These are phyloP conservation scores for Trametes cubensis DNA, from an alignment of 768 basidiomycete genomes.

Conservation along the genomic window DNA sequence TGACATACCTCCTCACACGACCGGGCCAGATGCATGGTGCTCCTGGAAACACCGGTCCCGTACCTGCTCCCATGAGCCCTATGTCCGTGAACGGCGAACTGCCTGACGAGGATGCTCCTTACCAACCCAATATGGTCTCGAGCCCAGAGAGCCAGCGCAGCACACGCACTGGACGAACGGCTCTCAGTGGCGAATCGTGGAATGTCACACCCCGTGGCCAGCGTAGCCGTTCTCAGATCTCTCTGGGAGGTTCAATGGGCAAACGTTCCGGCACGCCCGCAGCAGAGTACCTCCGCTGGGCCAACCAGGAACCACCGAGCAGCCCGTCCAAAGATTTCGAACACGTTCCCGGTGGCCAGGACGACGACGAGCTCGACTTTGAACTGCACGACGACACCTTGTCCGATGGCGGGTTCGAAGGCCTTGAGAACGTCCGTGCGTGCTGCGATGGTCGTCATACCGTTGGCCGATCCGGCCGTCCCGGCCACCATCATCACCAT, in stretches of 20 bases:
- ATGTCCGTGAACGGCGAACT: slow-evolving; percentile 34
- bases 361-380: slow-evolving; percentile 75
- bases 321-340: slow-evolving; percentile 67
- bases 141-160: slow-evolving; percentile 81
- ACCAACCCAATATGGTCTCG: slow-evolving; percentile 48
- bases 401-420: slow-evolving; percentile 85
- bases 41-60: slow-evolving; percentile 23
- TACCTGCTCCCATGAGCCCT: slow-evolving; percentile 32
- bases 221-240: slow-evolving; percentile 79
- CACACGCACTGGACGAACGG: slow-evolving; percentile 54
- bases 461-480: slow-evolving; percentile 63
- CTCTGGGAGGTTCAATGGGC: slow-evolving; percentile 69
- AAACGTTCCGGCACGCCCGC: slow-evolving; percentile 93
- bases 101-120: slow-evolving; percentile 53
- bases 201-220: slow-evolving; percentile 77
- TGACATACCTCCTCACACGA: slow-evolving; percentile 86
- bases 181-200: slow-evolving; percentile 59
- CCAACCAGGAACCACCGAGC: slow-evolving; percentile 71
- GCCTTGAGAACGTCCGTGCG: slow-evolving; percentile 91
- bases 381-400: slow-evolving; percentile 76
- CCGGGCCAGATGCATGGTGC: slow-evolving; percentile 45
- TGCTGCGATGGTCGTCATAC: slow-evolving; percentile 90
- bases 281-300: slow-evolving; percentile 85
- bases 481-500: slow-evolving; percentile 64
- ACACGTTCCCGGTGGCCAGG: slow-evolving; percentile 39